Conservation (phyloP, 129 eudicot species). For the Centrapalus pauciflorus region DNA sequence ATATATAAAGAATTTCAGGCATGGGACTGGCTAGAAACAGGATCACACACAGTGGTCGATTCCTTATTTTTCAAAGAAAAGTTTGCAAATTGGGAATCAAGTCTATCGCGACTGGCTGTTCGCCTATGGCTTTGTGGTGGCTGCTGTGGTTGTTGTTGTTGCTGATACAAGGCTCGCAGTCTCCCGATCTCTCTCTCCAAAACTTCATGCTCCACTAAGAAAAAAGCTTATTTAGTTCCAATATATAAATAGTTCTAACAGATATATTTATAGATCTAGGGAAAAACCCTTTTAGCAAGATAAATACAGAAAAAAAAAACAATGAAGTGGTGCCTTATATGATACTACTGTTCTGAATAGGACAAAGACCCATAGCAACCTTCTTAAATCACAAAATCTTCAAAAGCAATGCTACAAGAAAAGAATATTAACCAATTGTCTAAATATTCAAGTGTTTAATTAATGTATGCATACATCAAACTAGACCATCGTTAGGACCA, state of each 20-base stretch:
- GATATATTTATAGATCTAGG: not conserved
- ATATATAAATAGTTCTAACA: slow-evolving; percentile 6
- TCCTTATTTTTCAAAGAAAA: slow-evolving; percentile 67
- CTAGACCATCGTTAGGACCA: no score
- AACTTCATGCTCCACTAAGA: slow-evolving; percentile 93
- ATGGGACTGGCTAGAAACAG: slow-evolving; percentile 62
- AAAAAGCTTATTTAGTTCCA: slow-evolving; percentile 12
- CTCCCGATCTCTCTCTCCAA: slow-evolving; percentile 80
- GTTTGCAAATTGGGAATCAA: slow-evolving; percentile 69
- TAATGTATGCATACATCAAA: no score
- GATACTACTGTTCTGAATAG: not conserved
- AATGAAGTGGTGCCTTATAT: not conserved
- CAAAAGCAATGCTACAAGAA: not conserved
- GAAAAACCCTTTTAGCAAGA: not conserved
- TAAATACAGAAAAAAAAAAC: not conserved
- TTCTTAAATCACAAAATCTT: not conserved
- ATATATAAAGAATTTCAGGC: slow-evolving; percentile 41
- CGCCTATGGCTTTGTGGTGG: slow-evolving; percentile 54
- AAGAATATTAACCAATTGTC: not conserved
- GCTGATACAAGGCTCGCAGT: slow-evolving; percentile 64
- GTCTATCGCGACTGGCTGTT: slow-evolving; percentile 58
- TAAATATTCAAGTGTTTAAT: no score
- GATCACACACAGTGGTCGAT: slow-evolving; percentile 38
- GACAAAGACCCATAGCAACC: not conserved
- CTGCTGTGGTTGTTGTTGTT: slow-evolving; percentile 51